These are phyloP conservation scores for Trametes cinnabarina DNA, from an alignment of 768 basidiomycete species.

Conservation along the genomic window DNA sequence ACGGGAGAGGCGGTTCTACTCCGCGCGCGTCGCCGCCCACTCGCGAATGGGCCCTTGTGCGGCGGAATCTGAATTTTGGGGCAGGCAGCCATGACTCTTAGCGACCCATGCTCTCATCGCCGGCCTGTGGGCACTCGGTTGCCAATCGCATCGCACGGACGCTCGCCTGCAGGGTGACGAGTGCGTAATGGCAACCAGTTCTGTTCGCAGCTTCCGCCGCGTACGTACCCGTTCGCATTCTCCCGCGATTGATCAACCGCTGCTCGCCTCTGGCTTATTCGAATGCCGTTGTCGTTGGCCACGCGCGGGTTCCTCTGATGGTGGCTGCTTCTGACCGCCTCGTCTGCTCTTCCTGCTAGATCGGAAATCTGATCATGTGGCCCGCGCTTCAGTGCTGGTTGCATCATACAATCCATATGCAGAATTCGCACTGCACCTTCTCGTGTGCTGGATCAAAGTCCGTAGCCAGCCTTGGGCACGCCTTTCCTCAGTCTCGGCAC, in stretches of 20 bases:
- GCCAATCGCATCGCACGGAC: neutral
- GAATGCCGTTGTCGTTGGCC: neutral
- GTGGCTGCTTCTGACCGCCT: neutral
- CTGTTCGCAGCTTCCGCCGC: neutral
- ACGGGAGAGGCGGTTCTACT: neutral
- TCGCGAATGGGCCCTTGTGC: neutral
- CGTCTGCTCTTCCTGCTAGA: neutral
- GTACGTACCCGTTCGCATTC: slow-evolving; percentile 3
- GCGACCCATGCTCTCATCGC: neutral
- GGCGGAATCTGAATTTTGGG: neutral
- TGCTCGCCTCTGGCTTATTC: neutral
- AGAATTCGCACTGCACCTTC: too few species aligned
- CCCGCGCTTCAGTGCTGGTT: neutral
- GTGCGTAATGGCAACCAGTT: neutral
- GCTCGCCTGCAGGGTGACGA: neutral
- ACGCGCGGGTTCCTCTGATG: neutral
- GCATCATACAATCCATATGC: neutral
- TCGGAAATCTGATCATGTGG: slow-evolving; percentile 7
- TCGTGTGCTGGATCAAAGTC: neutral
- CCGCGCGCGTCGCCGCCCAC: neutral
- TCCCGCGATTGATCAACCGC: slow-evolving; percentile 12
- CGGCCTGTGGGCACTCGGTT: neutral
- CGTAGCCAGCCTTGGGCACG: neutral
- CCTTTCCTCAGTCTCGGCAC: neutral
- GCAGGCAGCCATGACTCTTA: neutral